Evolutionary conservation across 2,329 filamentous ascomycete genomes (phyloP).

Genomic region (Knufia fluminis): DNA sequence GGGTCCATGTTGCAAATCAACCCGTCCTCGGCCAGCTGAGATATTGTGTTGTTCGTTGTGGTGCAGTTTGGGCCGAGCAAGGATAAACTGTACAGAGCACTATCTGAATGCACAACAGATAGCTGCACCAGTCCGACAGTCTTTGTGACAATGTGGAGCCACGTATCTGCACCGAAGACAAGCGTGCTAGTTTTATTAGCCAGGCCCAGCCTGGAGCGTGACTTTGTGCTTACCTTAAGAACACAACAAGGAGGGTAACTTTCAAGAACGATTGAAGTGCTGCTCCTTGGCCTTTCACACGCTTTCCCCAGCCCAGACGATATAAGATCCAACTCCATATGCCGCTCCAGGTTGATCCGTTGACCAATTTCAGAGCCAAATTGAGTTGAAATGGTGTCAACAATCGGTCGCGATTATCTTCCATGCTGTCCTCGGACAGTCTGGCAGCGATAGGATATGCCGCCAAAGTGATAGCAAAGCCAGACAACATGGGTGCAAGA

Average conservation of each 20-base stretch:
- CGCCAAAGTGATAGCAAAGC: conserved; percentile 21
- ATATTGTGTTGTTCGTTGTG: conserved; percentile 1
- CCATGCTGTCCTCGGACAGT: conserved; percentile 8
- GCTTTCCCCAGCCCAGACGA: conserved; percentile 15
- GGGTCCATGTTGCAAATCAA: background rate
- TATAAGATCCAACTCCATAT: conserved; percentile 18
- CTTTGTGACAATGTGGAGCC: conserved; percentile 23
- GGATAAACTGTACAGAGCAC: conserved; percentile 3
- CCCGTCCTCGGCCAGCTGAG: background rate
- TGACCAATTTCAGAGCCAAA: conserved; percentile 16
- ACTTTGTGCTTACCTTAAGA: background rate
- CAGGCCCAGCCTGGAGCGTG: too few relatives aligned
- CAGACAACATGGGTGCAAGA: conserved; percentile 20
- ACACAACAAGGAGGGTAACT: conserved; percentile 1
- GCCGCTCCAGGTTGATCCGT: conserved; percentile 12
- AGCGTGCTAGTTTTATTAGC: conserved; percentile 11
- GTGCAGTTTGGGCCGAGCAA: conserved; percentile 1
- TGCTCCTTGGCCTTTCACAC: conserved; percentile 9
- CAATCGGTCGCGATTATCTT: background rate
- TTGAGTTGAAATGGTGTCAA: conserved; percentile 19
- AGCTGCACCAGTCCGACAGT: conserved; percentile 19
- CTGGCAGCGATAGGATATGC: conserved; percentile 21
- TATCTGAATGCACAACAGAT: background rate
- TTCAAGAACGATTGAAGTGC: conserved; percentile 3
- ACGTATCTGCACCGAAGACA: conserved; percentile 22